phyloP scores from a whole-genome alignment of 176 grass and related monocot genomes.

The Coix lacrymajobi region DNA sequence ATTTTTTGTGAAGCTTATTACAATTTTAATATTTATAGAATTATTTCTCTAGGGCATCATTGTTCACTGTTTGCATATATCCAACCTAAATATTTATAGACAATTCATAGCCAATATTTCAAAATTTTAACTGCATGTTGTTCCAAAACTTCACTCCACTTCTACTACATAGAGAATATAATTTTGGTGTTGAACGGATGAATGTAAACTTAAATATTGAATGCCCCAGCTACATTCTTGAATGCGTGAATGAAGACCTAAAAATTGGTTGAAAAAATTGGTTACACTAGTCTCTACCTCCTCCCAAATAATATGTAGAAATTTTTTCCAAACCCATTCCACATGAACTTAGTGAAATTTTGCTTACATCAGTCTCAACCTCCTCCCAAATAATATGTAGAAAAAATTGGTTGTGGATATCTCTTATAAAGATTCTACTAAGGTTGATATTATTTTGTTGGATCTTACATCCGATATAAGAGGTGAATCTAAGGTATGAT shows the following conservation, averaged over 20 bases:
- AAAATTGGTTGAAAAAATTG: too few species aligned
- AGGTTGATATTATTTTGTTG: background rate
- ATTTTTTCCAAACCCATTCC: background rate
- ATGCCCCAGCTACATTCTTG: background rate
- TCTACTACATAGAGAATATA: background rate
- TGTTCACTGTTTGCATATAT: background rate
- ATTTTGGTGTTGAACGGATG: background rate
- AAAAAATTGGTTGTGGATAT: background rate
- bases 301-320: too few species aligned
- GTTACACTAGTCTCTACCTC: too few species aligned
- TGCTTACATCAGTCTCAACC: background rate
- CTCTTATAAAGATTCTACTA: background rate
- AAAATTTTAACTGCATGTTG: background rate
- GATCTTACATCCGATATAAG: background rate
- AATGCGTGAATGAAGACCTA: background rate
- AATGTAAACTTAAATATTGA: background rate
- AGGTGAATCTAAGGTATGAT: background rate
- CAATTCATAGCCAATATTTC: background rate
- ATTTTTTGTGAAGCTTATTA: background rate
- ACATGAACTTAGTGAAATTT: background rate
- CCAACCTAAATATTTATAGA: background rate
- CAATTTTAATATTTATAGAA: background rate
- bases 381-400: background rate
- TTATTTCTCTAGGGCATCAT: background rate
- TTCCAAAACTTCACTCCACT: background rate